Evolutionary conservation across 495 filamentous ascomycete species (phyloP).

Genomic region (Trichoderma erinaceum): DNA sequence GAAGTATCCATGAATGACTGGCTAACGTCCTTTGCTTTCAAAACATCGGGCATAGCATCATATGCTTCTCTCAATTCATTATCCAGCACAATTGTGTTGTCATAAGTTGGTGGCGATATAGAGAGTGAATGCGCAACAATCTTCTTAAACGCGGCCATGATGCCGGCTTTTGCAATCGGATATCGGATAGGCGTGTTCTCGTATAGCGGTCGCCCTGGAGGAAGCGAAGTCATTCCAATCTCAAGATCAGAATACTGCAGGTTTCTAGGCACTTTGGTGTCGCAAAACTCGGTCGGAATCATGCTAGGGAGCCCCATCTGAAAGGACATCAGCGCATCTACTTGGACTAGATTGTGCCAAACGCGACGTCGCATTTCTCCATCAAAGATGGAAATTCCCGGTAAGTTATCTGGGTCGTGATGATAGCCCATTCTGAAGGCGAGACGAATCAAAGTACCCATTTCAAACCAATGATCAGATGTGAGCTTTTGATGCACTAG

Average conservation of each 20-base stretch:
- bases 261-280: constrained; percentile 40
- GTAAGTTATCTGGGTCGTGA: constrained; percentile 38
- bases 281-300: constrained; percentile 38
- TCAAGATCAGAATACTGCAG: constrained; percentile 42
- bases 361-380: constrained; percentile 48
- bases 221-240: constrained; percentile 32
- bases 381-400: constrained; percentile 41
- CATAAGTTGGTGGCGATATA: constrained; percentile 27
- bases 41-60: constrained; percentile 23
- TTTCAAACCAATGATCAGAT: constrained; percentile 19
- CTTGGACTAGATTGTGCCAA: constrained; percentile 41
- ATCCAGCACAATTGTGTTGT: constrained; percentile 34
- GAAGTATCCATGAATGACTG: constrained; percentile 30
- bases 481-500: constrained; percentile 31
- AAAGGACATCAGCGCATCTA: constrained; percentile 44
- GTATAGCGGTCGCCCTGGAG: constrained; percentile 31
- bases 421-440: constrained; percentile 40
- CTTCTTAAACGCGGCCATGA: constrained; percentile 34
- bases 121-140: constrained; percentile 31
- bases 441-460: constrained; percentile 8
- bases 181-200: constrained; percentile 42
- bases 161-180: constrained; percentile 34
- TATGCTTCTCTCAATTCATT: constrained; percentile 31
- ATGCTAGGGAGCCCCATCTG: constrained; percentile 46
- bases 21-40: constrained; percentile 27